Conservation (phyloP, 805 yeast species). For the Blastobotrys attinorum region DNA sequence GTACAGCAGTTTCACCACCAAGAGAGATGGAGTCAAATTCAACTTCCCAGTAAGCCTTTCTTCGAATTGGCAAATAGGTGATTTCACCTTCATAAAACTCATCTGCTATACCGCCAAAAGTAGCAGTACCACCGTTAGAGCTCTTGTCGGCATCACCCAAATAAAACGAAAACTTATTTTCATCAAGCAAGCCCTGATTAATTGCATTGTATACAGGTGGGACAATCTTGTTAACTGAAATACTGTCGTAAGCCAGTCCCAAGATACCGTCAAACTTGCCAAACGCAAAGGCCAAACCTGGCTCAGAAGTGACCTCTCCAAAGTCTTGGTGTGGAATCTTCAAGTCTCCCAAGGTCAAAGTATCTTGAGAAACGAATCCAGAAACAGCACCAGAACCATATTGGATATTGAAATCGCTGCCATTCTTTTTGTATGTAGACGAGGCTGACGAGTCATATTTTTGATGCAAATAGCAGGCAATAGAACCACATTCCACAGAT, state of each 20-base stretch:
- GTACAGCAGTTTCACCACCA: conserved; percentile 85
- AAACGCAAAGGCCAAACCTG: conserved; percentile 96
- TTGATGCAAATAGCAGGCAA: conserved; percentile 91
- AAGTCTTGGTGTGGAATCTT: conserved; percentile 82
- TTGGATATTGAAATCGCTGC: conserved; percentile 73
- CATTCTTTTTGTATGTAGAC: conserved; percentile 80
- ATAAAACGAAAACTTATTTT: conserved; percentile 81
- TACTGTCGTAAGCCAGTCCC: conserved; percentile 89
- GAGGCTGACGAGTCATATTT: conserved; percentile 83
- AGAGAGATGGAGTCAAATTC: conserved; percentile 82
- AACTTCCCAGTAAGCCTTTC: conserved; percentile 99
- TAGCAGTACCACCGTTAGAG: conserved; percentile 79
- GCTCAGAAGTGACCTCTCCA: conserved; percentile 96
- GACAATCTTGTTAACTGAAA: conserved; percentile 79
- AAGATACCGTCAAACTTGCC: conserved; percentile 98
- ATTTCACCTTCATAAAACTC: conserved; percentile 71
- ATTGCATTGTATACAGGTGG: conserved; percentile 94
- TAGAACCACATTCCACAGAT: conserved; percentile 74
- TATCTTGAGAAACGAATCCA: conserved; percentile 87
- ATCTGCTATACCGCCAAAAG: conserved; percentile 90
- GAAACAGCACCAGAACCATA: conserved; percentile 92
- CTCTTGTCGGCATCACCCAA: conserved; percentile 69
- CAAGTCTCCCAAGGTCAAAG: conserved; percentile 74
- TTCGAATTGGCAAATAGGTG: conserved; percentile 95
- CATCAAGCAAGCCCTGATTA: conserved; percentile 70